phyloP scores from a whole-genome alignment of 2,329 filamentous ascomycete species.

The Neodidymelliopsis sp. region DNA sequence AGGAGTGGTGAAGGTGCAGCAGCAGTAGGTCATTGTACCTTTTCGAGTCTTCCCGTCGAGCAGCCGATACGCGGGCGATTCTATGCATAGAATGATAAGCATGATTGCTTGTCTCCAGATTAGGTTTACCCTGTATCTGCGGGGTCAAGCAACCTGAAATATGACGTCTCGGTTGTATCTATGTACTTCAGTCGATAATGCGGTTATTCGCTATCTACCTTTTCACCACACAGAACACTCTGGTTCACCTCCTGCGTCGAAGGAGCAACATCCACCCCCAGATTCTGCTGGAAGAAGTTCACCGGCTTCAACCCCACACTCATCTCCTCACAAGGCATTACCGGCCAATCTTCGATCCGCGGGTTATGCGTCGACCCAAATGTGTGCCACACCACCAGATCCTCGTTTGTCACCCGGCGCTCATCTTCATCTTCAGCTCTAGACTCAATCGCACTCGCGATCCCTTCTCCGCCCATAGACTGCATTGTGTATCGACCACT shows the following conservation, averaged over 20 bases:
- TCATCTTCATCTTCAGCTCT: neutral
- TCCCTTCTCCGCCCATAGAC: slow-evolving; percentile 34
- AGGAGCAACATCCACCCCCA: slow-evolving; percentile 32
- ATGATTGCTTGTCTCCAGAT: neutral
- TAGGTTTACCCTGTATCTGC: no score
- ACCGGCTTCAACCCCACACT: slow-evolving; percentile 32
- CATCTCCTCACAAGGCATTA: slow-evolving; percentile 42
- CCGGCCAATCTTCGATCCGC: slow-evolving; percentile 40
- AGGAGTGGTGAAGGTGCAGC: neutral
- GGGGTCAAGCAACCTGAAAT: no score
- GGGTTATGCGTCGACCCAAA: slow-evolving; percentile 42
- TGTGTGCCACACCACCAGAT: slow-evolving; percentile 42
- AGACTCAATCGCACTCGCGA: slow-evolving; percentile 18
- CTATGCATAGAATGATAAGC: slow-evolving; percentile 24
- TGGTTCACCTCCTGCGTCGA: slow-evolving; percentile 29
- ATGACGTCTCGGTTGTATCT: no score
- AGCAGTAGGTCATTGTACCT: slow-evolving; percentile 28
- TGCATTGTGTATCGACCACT: slow-evolving; percentile 38
- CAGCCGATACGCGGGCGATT: slow-evolving; percentile 16
- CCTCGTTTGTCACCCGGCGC: slow-evolving; percentile 23
- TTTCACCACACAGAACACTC: slow-evolving; percentile 26
- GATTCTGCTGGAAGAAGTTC: slow-evolving; percentile 37
- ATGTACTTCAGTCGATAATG: neutral
- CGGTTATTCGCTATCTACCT: neutral
- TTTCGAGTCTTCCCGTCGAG: slow-evolving; percentile 27